Percentiles rank a stretch among this genome's conserved stretches.
Evolutionary conservation across 208 protist species (phyloP).

Genomic region (Phytomonas francai): DNA sequence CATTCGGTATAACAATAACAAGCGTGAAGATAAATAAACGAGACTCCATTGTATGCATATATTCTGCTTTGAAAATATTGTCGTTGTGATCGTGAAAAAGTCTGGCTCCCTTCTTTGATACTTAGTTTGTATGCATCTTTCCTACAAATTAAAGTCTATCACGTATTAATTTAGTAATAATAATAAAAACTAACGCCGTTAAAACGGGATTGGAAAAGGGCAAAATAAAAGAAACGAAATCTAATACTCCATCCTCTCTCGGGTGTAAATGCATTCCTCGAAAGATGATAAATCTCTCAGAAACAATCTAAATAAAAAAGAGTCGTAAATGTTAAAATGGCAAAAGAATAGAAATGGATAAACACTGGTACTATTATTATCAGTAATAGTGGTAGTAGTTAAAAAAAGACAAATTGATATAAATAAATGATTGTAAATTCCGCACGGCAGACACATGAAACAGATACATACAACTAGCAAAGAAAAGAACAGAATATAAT

Average conservation of each 20-base stretch:
- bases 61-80: background rate
- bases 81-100: background rate
- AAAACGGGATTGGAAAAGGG: background rate
- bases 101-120: background rate
- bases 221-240: background rate
- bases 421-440: slow-evolving; percentile 7
- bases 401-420: slow-evolving; percentile 5
- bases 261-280: background rate
- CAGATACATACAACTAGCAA: slow-evolving; percentile 5
- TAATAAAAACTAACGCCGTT: background rate
- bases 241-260: background rate
- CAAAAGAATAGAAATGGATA: slow-evolving; percentile 4
- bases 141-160: too few relatives aligned
- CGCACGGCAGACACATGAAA: background rate
- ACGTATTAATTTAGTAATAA: too few relatives aligned
- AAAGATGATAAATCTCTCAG: background rate
- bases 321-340: slow-evolving; percentile 1
- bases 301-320: background rate
- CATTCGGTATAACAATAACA: background rate
- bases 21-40: slow-evolving; percentile 5
- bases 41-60: background rate
- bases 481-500: background rate
- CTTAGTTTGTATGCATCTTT: background rate
- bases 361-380: slow-evolving; percentile 4
- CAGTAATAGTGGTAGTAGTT: background rate